Evolutionary conservation across 192 early-diverging fungal genomes (phyloP).

Genomic region (Linnemannia hyalina): DNA sequence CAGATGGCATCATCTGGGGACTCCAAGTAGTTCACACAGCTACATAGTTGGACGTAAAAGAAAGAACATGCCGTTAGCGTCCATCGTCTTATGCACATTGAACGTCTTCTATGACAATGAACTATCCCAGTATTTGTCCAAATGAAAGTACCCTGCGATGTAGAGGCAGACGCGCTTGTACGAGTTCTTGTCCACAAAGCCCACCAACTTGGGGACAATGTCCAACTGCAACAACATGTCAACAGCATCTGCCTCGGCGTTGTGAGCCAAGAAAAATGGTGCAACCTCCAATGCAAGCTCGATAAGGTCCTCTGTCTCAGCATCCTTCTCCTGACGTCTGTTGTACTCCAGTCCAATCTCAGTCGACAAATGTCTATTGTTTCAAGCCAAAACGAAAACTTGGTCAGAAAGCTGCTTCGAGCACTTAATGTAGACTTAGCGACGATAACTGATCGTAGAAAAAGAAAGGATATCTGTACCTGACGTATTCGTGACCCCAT

Average conservation of each 20-base stretch:
- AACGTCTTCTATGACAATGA: not conserved
- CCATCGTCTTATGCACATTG: not conserved
- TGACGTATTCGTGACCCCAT: constrained; percentile 99
- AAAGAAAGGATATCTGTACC: constrained; percentile 55
- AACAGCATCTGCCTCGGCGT: constrained; percentile 98
- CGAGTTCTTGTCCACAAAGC: constrained; percentile 93
- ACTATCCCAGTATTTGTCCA: not conserved
- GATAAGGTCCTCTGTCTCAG: constrained; percentile 74
- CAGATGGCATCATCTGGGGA: constrained; percentile 91
- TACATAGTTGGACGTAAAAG: constrained; percentile 16
- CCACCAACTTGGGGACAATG: constrained; percentile 79
- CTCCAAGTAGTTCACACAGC: constrained; percentile 93
- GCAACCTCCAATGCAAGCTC: constrained; percentile 87
- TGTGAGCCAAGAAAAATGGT: constrained; percentile 96
- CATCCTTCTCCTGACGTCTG: constrained; percentile 72
- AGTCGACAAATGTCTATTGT: constrained; percentile 82
- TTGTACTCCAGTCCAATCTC: constrained; percentile 92
- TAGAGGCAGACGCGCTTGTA: constrained; percentile 96
- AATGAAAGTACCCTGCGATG: constrained; percentile 80
- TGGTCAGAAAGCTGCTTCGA: not conserved
- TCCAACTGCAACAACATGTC: constrained; percentile 95
- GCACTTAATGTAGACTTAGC: not conserved
- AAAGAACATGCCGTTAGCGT: not conserved
- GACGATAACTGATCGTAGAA: not conserved
- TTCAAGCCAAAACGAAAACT: not conserved